phyloP scores from a whole-genome alignment of 441 rosid species.

The Theobroma grandiflorum region DNA sequence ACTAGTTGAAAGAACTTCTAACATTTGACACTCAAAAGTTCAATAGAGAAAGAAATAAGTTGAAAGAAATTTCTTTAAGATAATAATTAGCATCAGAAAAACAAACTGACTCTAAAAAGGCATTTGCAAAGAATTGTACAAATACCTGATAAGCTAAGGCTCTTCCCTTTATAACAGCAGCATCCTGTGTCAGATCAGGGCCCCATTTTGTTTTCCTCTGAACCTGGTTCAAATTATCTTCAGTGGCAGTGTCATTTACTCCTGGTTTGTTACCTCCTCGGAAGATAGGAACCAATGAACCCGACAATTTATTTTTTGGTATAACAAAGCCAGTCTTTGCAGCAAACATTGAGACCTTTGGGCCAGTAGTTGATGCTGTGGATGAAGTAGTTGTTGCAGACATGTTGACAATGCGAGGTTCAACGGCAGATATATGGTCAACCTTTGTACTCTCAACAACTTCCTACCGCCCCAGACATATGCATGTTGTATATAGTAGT shows the following conservation, averaged over 20 bases:
- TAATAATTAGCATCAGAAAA: neutral
- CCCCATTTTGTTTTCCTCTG: conserved; percentile 93
- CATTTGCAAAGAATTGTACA: conserved; percentile 8
- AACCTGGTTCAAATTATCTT: conserved; percentile 48
- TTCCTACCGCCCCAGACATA: conserved; percentile 5
- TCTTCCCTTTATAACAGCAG: conserved; percentile 64
- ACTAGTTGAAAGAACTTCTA: neutral
- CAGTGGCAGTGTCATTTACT: conserved; percentile 45
- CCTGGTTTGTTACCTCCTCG: conserved; percentile 62
- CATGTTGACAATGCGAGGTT: conserved; percentile 37
- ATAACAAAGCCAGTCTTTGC: conserved; percentile 83
- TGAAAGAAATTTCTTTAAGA: neutral
- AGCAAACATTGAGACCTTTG: conserved; percentile 73
- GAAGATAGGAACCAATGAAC: conserved; percentile 77
- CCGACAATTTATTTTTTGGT: conserved; percentile 89
- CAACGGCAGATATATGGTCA: conserved; percentile 35
- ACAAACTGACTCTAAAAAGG: neutral
- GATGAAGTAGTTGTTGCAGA: conserved; percentile 41
- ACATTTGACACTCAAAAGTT: conserved; percentile 14
- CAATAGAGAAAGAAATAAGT: neutral
- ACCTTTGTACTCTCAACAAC: conserved; percentile 27
- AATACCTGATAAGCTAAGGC: conserved; percentile 89
- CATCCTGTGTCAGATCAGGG: conserved; percentile 70
- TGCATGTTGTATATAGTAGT: neutral
- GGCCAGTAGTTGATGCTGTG: conserved; percentile 36